Evolutionary conservation across 495 filamentous ascomycete genomes (phyloP).

Genomic region (Astrocystis sublimbata): DNA sequence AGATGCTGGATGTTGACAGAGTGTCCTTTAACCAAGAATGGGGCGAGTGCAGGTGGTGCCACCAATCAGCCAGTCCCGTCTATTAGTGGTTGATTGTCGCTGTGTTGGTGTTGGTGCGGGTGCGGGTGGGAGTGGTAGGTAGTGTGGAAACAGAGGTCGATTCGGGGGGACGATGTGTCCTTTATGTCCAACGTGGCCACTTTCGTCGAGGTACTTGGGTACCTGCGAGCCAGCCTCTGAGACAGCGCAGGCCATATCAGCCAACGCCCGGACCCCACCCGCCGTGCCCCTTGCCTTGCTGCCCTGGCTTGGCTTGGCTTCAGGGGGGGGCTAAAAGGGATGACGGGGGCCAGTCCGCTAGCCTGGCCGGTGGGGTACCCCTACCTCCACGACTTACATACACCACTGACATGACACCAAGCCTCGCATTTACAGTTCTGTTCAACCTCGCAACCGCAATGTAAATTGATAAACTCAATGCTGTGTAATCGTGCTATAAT

Average conservation of each 20-base stretch:
- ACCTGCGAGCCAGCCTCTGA: background rate
- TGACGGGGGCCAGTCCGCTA: background rate
- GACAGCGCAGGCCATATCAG: background rate
- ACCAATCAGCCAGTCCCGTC: background rate
- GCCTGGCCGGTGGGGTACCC: background rate
- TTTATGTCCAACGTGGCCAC: slow-evolving; percentile 40
- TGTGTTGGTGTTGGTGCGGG: background rate
- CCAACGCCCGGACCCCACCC: slow-evolving; percentile 8
- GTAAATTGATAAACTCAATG: too few relatives aligned
- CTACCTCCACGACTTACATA: background rate
- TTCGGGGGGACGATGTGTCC: slow-evolving; percentile 20
- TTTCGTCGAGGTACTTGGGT: slow-evolving; percentile 5
- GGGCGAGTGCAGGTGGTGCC: too few relatives aligned
- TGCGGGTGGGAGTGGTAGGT: too few relatives aligned
- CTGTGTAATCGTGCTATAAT: too few relatives aligned
- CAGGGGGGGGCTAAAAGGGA: background rate
- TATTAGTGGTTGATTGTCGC: background rate
- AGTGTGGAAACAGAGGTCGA: slow-evolving; percentile 1
- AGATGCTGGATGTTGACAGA: slow-evolving; percentile 15
- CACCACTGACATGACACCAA: too few relatives aligned
- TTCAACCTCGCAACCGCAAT: too few relatives aligned
- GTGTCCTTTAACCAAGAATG: slow-evolving; percentile 16
- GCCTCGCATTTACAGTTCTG: too few relatives aligned
- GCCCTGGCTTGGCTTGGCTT: background rate
- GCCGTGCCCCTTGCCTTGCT: too few relatives aligned